A percentile compares a stretch with the other conserved stretches of the same genome.
These are phyloP conservation scores for Tardiomyces depauwii DNA, from an alignment of 1,139 yeast species.

Conservation along the genomic window DNA sequence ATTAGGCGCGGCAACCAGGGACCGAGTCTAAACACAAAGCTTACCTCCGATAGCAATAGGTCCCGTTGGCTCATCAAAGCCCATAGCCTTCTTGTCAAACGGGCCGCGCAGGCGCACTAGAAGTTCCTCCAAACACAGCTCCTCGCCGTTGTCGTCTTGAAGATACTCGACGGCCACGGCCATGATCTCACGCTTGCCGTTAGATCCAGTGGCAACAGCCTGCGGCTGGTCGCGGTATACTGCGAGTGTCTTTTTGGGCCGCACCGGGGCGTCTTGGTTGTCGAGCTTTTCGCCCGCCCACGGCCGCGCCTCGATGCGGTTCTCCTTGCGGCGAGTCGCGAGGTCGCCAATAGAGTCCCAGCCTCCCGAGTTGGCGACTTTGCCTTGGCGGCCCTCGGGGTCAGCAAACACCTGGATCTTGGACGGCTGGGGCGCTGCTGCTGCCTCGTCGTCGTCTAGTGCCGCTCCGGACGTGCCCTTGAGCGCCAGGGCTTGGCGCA, in stretches of 20 bases:
- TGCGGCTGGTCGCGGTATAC: neutral
- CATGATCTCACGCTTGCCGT: neutral
- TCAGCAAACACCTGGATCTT: conserved; percentile 24
- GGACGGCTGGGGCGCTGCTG: conserved; percentile 1
- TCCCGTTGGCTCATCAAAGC: conserved; percentile 2
- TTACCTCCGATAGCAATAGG: conserved; percentile 4
- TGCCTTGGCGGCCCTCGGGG: conserved; percentile 5
- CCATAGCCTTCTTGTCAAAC: conserved; percentile 5
- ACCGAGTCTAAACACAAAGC: no score
- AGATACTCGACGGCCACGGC: conserved; percentile 33
- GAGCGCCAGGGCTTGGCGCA: conserved; percentile 8
- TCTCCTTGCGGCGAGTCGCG: conserved; percentile 52
- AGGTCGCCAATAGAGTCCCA: conserved; percentile 46
- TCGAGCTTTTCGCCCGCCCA: conserved; percentile 56
- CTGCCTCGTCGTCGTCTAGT: conserved; percentile 6
- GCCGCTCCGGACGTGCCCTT: conserved; percentile 10
- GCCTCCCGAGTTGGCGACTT: conserved; percentile 19
- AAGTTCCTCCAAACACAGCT: conserved; percentile 51
- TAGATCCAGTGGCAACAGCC: no score
- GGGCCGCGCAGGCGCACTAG: conserved; percentile 36
- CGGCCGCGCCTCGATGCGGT: conserved; percentile 42
- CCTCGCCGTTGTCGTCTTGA: conserved; percentile 35
- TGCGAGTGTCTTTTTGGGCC: neutral
- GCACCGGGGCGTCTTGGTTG: conserved; percentile 1
- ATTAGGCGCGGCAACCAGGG: no score